phyloP scores from a whole-genome alignment of 495 filamentous ascomycete genomes.

The Neurospora cerealis region DNA sequence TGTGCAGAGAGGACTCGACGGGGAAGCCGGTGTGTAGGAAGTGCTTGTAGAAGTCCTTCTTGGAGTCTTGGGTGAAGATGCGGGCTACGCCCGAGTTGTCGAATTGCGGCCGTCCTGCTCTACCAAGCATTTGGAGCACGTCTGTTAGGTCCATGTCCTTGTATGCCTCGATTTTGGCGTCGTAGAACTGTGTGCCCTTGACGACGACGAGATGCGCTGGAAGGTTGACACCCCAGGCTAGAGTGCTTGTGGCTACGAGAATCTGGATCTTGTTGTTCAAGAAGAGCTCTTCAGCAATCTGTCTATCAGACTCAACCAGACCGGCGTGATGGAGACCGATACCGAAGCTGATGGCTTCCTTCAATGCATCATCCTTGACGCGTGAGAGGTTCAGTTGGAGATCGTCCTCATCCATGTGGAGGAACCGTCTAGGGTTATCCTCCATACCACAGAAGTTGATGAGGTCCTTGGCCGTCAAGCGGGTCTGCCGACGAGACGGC shows the following conservation, averaged over 20 bases:
- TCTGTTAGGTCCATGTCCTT: conserved; percentile 99
- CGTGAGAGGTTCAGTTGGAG: conserved; percentile 69
- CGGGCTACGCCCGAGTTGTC: conserved; percentile 89
- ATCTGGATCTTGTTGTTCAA: conserved; percentile 98
- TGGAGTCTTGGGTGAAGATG: conserved; percentile 94
- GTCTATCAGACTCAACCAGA: conserved; percentile 86
- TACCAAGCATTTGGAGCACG: conserved; percentile 95
- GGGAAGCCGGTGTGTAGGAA: conserved; percentile 98
- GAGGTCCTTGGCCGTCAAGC: conserved; percentile 86
- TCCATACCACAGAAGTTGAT: conserved; percentile 99
- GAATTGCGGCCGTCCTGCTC: conserved; percentile 93
- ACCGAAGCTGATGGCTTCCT: conserved; percentile 87
- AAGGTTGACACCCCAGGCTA: conserved; percentile 98
- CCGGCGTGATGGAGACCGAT: conserved; percentile 97
- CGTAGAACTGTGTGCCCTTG: conserved; percentile 97
- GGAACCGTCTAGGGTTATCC: conserved; percentile 87
- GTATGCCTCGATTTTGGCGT: conserved; percentile 95
- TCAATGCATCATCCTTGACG: conserved; percentile 85
- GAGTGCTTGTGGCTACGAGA: conserved; percentile 88
- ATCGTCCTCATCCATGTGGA: conserved; percentile 91
- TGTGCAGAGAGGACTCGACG: conserved; percentile 92
- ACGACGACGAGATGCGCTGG: conserved; percentile 96
- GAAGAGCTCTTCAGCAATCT: conserved; percentile 87
- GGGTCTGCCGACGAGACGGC: conserved; percentile 87
- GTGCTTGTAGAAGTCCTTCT: conserved; percentile 99